Percentiles rank a stretch among this genome's conserved stretches.
Evolutionary conservation across 441 rosid genomes (phyloP).

Genomic region (Breynia disticha): DNA sequence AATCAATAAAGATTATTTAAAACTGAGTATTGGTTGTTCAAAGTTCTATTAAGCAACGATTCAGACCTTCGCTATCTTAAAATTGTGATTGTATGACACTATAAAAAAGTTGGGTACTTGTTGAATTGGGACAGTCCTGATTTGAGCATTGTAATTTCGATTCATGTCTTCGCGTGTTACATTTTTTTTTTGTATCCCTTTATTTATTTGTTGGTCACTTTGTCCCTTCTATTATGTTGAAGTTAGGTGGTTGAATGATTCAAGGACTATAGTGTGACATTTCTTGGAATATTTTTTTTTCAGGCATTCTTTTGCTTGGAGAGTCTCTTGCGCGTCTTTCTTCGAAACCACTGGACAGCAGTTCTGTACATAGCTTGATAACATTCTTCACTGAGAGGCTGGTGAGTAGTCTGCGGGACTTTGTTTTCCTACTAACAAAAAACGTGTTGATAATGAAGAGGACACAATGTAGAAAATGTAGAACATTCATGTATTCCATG

Average conservation of each 20-base stretch:
- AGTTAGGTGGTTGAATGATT: background rate
- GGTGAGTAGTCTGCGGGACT: constrained; percentile 58
- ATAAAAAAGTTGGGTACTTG: too few species aligned
- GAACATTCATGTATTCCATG: background rate
- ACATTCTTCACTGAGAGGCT: constrained; percentile 63
- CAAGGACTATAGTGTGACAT: background rate
- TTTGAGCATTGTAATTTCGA: too few species aligned
- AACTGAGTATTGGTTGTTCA: too few species aligned
- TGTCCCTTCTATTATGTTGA: background rate
- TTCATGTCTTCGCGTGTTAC: too few species aligned
- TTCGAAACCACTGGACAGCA: constrained; percentile 44
- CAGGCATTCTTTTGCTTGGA: constrained; percentile 79
- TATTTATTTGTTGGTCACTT: too few species aligned
- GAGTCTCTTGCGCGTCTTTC: constrained; percentile 49
- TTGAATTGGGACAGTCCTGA: too few species aligned
- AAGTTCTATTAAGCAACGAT: too few species aligned
- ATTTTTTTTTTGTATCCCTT: too few species aligned
- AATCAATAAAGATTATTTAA: too few species aligned
- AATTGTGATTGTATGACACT: too few species aligned
- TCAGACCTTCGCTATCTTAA: too few species aligned
- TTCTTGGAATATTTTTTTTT: background rate
- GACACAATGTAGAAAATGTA: background rate
- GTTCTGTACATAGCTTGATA: constrained; percentile 52
- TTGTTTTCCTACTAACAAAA: background rate
- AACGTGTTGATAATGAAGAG: background rate